phyloP scores from a whole-genome alignment of 257 asterid genomes.

The Nyctanthes arbortristis region DNA sequence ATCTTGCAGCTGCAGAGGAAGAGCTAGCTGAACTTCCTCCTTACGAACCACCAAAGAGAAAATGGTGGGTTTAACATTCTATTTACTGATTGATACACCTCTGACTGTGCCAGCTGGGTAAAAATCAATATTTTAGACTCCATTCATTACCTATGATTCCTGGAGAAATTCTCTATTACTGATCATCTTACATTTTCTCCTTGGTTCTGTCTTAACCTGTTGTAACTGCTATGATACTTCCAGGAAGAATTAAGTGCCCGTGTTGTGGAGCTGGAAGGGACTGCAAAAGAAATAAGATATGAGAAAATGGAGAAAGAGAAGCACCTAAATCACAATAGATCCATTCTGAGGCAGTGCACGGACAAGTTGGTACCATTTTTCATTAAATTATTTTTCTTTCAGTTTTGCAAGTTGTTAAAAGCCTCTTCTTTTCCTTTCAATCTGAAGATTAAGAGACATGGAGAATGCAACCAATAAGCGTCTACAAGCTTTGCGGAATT shows the following conservation, averaged over 20 bases:
- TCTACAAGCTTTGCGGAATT: constrained; percentile 58
- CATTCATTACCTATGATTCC: neutral
- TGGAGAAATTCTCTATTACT: constrained; percentile 16
- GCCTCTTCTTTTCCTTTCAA: constrained; percentile 16
- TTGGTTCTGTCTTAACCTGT: constrained; percentile 18
- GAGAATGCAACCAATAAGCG: constrained; percentile 73
- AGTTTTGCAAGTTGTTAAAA: constrained; percentile 11
- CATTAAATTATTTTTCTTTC: constrained; percentile 17
- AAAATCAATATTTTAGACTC: neutral
- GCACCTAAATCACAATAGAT: constrained; percentile 39
- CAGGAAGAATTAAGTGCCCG: constrained; percentile 63
- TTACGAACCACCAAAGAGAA: constrained; percentile 64
- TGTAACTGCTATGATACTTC: constrained; percentile 12
- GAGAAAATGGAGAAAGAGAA: constrained; percentile 61
- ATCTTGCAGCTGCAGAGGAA: constrained; percentile 69
- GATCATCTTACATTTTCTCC: constrained; percentile 25
- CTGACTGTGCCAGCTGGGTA: constrained; percentile 15
- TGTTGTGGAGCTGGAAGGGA: constrained; percentile 69
- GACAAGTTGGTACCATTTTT: constrained; percentile 51
- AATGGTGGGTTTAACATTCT: constrained; percentile 57
- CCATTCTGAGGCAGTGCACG: constrained; percentile 38
- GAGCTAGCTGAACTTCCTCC: constrained; percentile 66
- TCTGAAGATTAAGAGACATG: constrained; percentile 67
- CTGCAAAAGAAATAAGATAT: constrained; percentile 59
- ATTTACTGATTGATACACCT: constrained; percentile 19